phyloP scores from a whole-genome alignment of 2,329 filamentous ascomycete genomes.

The Ceratocystis lukuohia region DNA sequence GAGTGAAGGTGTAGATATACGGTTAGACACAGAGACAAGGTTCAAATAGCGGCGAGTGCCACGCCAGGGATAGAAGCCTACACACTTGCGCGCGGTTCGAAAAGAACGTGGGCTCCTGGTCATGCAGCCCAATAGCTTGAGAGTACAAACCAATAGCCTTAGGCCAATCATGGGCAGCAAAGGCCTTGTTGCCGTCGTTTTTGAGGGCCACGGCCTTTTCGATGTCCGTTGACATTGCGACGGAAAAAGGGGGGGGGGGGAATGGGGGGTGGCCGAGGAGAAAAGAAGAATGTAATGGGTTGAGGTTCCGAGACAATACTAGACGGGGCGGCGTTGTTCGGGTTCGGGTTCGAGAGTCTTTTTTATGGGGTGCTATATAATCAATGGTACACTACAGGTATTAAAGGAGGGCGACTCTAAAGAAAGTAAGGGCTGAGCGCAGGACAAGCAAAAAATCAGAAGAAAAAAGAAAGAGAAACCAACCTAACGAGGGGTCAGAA shows the following conservation, averaged over 20 bases:
- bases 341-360: constrained; percentile 4
- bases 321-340: neutral
- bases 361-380: neutral
- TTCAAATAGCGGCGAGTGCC: neutral
- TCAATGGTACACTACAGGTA: neutral
- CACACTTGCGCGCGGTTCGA: constrained; percentile 87
- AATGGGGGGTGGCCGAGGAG: neutral
- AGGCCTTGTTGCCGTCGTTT: constrained; percentile 88
- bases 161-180: constrained; percentile 75
- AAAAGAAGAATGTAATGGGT: neutral
- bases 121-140: constrained; percentile 73
- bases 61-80: constrained; percentile 18
- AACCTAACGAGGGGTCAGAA: neutral
- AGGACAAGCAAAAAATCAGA: neutral
- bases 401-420: neutral
- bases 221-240: constrained; percentile 31
- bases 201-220: constrained; percentile 74
- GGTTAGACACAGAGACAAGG: constrained; percentile 5
- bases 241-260: neutral
- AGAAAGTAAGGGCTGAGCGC: neutral
- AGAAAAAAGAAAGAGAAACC: neutral
- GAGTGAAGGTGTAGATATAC: constrained; percentile 11
- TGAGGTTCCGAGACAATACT: neutral
- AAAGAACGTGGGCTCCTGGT: constrained; percentile 76
- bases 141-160: constrained; percentile 71